These are phyloP conservation scores for Neurospora crassa DNA, from an alignment of 2,329 filamentous ascomycete species.

Conservation along the genomic window DNA sequence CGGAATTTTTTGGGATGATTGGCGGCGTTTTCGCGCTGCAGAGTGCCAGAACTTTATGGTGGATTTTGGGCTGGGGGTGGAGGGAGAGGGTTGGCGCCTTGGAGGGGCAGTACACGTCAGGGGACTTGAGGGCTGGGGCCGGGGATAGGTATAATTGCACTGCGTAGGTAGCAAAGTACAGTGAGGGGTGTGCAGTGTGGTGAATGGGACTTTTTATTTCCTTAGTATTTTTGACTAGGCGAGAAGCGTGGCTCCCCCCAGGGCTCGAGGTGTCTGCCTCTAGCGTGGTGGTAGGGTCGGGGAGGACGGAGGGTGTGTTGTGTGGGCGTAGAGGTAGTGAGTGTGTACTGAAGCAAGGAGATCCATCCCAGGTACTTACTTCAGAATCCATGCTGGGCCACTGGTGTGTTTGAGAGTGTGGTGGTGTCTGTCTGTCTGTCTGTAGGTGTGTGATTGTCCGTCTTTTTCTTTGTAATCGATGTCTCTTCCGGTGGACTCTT, in stretches of 20 bases:
- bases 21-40: not conserved
- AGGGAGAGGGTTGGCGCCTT: constrained; percentile 6
- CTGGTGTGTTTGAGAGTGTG: not conserved
- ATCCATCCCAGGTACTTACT: constrained; percentile 21
- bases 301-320: not conserved
- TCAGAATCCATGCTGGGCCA: constrained; percentile 24
- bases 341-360: constrained; percentile 1
- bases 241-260: constrained; percentile 4
- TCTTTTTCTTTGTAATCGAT: constrained; percentile 6
- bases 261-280: not conserved
- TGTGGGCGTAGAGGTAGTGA: constrained; percentile 7
- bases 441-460: not conserved
- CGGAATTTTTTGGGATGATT: not conserved
- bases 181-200: not conserved
- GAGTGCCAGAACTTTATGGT: constrained; percentile 1
- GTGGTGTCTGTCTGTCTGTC: constrained; percentile 2
- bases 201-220: constrained; percentile 6
- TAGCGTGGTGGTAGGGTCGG: not conserved
- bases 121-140: not conserved
- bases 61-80: constrained; percentile 1
- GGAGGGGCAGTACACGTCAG: constrained; percentile 11
- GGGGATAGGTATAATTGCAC: not conserved
- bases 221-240: constrained; percentile 9
- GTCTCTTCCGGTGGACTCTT: constrained; percentile 13
- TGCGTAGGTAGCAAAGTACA: not conserved